phyloP scores from a whole-genome alignment of 441 rosid genomes.

The Pelargonium australe region DNA sequence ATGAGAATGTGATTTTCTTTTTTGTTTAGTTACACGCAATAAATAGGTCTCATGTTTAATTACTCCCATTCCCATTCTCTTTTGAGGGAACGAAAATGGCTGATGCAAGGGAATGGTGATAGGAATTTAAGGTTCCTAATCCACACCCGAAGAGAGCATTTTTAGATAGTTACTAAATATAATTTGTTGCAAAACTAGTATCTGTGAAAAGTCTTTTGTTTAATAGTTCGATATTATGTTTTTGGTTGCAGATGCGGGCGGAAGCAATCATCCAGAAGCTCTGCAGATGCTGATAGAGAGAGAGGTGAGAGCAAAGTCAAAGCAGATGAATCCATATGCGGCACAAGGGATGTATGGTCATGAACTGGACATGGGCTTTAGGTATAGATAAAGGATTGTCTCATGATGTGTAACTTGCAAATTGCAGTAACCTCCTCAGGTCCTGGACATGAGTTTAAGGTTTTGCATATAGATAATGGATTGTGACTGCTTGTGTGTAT shows the following conservation, averaged over 20 bases:
- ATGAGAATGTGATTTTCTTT: not conserved
- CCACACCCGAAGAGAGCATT: no score
- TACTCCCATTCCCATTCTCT: no score
- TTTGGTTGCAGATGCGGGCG: slow-evolving; percentile 43
- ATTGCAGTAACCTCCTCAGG: no score
- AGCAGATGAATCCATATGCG: slow-evolving; percentile 25
- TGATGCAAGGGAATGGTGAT: no score
- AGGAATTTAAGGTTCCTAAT: no score
- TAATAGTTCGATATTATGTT: slow-evolving; percentile 4
- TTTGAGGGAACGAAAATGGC: not conserved
- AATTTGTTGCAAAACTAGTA: not conserved
- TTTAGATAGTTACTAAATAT: not conserved
- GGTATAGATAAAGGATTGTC: slow-evolving; percentile 40
- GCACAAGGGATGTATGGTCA: slow-evolving; percentile 29
- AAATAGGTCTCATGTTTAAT: not conserved
- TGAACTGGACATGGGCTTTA: slow-evolving; percentile 71
- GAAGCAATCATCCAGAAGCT: slow-evolving; percentile 55
- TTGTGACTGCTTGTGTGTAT: no score
- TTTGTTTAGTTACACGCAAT: not conserved
- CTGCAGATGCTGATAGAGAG: slow-evolving; percentile 73
- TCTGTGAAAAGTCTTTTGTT: not conserved
- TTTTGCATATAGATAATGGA: no score
- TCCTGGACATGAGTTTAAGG: no score
- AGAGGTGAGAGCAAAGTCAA: slow-evolving; percentile 63
- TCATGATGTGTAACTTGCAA: no score